Percentiles rank a stretch among this genome's conserved stretches.
Conservation (phyloP, 495 filamentous ascomycete species). For the Elasticomyces elasticus region DNA sequence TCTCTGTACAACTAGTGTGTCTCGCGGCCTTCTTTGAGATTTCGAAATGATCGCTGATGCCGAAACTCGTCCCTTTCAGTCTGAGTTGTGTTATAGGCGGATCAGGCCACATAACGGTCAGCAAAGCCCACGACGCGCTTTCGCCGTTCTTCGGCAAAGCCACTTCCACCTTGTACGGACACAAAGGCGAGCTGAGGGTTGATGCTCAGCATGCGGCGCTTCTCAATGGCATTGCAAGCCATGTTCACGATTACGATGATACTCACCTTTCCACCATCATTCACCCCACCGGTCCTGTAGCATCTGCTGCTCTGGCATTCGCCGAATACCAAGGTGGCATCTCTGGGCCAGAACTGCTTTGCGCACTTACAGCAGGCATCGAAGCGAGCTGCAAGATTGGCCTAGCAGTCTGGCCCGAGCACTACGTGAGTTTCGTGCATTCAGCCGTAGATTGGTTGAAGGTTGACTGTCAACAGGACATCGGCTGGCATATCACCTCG, state of each 20-base stretch:
- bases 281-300: constrained; percentile 44
- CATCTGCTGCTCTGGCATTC: constrained; percentile 40
- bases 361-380: constrained; percentile 43
- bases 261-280: constrained; percentile 49
- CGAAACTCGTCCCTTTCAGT: too few species aligned
- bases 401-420: constrained; percentile 41
- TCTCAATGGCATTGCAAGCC: constrained; percentile 45
- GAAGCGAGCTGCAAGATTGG: constrained; percentile 44
- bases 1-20: constrained; percentile 48
- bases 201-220: constrained; percentile 46
- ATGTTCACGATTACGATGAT: constrained; percentile 50
- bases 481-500: constrained; percentile 49
- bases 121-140: constrained; percentile 37
- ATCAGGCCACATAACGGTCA: constrained; percentile 37
- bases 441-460: not conserved
- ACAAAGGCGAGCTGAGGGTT: constrained; percentile 23
- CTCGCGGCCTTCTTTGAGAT: too few species aligned
- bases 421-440: constrained; percentile 29
- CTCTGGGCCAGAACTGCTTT: constrained; percentile 38
- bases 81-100: constrained; percentile 44
- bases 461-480: constrained; percentile 24
- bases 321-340: constrained; percentile 33
- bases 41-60: too few species aligned
- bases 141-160: constrained; percentile 38
- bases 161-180: constrained; percentile 37